A percentile compares a stretch with the other conserved stretches of the same genome.
Conservation (phyloP, 805 yeast genomes). For the Citeromyces matritensis region DNA sequence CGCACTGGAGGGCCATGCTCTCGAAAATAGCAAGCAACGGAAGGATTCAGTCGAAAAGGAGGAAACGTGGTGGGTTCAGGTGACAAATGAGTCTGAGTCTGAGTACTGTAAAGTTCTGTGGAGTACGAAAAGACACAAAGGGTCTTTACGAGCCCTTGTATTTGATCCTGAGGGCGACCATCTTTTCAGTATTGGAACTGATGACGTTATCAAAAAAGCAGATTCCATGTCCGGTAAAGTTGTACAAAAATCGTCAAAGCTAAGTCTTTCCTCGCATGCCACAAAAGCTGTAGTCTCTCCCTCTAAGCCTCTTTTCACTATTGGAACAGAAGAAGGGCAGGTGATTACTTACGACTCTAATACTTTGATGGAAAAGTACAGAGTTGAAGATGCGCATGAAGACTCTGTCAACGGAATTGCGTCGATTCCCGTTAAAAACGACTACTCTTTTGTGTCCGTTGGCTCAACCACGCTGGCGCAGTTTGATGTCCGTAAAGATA, state of each 20-base stretch:
- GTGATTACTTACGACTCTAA: conserved; percentile 49
- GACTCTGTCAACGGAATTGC: conserved; percentile 68
- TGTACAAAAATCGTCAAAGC: conserved; percentile 25
- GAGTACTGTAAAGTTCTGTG: conserved; percentile 23
- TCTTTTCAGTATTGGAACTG: conserved; percentile 66
- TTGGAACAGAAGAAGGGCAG: conserved; percentile 60
- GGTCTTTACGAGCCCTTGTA: conserved; percentile 62
- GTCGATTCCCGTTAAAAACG: conserved; percentile 54
- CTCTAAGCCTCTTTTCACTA: conserved; percentile 31
- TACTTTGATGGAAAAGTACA: conserved; percentile 31
- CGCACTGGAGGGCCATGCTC: conserved; percentile 13
- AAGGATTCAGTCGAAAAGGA: conserved; percentile 15
- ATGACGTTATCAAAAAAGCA: conserved; percentile 66
- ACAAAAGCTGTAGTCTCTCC: conserved; percentile 30
- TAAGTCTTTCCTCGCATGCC: conserved; percentile 6
- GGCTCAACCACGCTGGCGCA: conserved; percentile 76
- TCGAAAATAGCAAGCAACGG: not conserved
- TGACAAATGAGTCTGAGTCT: conserved; percentile 8
- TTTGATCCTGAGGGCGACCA: conserved; percentile 49
- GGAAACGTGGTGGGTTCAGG: conserved; percentile 30
- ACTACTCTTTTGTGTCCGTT: conserved; percentile 63
- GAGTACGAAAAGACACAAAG: conserved; percentile 86
- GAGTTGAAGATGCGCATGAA: conserved; percentile 45
- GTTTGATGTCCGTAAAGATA: conserved; percentile 65
- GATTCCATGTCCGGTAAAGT: conserved; percentile 64